phyloP scores from a whole-genome alignment of 768 basidiomycete genomes.

The Phlebiopsis gigantea region DNA sequence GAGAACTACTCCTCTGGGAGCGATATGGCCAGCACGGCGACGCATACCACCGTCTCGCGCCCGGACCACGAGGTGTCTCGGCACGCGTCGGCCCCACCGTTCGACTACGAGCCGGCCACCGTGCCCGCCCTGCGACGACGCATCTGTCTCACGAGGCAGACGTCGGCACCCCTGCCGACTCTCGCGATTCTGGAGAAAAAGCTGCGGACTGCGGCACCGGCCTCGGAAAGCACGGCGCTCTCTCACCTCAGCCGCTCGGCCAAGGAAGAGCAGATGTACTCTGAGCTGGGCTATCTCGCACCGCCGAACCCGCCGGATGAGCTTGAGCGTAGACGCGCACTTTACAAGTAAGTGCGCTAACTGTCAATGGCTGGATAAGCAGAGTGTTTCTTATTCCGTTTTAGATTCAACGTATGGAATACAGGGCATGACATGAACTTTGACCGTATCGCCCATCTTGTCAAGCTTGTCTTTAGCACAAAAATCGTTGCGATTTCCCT shows the following conservation, averaged over 20 bases:
- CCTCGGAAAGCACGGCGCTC: conserved; percentile 19
- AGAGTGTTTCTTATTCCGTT: not conserved
- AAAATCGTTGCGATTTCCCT: conserved; percentile 80
- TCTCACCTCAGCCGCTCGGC: conserved; percentile 42
- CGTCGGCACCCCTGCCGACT: conserved; percentile 58
- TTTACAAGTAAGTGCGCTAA: conserved; percentile 63
- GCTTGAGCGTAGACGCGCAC: conserved; percentile 70
- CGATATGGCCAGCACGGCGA: not conserved
- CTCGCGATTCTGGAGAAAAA: conserved; percentile 29
- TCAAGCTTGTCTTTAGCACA: conserved; percentile 89
- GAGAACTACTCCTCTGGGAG: not conserved
- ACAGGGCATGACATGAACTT: conserved; percentile 86
- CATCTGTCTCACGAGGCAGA: conserved; percentile 53
- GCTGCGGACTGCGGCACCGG: conserved; percentile 18
- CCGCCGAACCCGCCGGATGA: conserved; percentile 87
- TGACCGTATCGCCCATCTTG: conserved; percentile 89
- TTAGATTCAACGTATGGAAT: conserved; percentile 84
- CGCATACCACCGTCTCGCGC: not conserved
- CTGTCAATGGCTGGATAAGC: not conserved
- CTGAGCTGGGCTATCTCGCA: conserved; percentile 60
- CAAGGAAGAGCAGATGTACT: conserved; percentile 66
- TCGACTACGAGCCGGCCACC: conserved; percentile 29
- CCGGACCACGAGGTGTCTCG: conserved; percentile 15
- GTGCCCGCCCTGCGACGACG: conserved; percentile 48
- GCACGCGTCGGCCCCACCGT: conserved; percentile 23